Percentiles rank a stretch among this genome's conserved stretches.
These are phyloP conservation scores for Exserohilum rostratum DNA, from an alignment of 2,329 filamentous ascomycete species.

Conservation along the genomic window DNA sequence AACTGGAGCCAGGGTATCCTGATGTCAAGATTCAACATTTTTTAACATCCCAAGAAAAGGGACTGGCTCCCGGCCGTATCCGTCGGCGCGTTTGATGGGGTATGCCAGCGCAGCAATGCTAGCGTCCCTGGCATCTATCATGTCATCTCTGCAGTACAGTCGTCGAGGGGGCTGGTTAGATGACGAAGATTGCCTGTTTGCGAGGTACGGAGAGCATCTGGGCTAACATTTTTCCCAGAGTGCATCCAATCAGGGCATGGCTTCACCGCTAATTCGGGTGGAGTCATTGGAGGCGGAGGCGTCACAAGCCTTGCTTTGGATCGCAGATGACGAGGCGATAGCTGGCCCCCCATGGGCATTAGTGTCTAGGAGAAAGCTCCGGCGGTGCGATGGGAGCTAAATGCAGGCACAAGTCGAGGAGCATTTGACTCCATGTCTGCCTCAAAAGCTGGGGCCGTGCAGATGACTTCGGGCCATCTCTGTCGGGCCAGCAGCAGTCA, in stretches of 20 bases:
- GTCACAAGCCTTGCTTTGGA: conserved; percentile 29
- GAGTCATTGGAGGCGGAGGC: conserved; percentile 33
- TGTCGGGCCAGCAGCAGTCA: conserved; percentile 12
- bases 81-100: background rate
- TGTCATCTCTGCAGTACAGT: conserved; percentile 15
- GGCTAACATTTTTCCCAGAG: conserved; percentile 29
- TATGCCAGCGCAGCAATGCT: background rate
- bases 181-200: conserved; percentile 25
- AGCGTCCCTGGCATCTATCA: background rate
- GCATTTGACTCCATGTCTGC: background rate
- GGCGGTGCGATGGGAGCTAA: conserved; percentile 2
- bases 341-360: conserved; percentile 8
- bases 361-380: background rate
- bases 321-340: conserved; percentile 34
- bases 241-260: conserved; percentile 37
- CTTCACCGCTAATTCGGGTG: conserved; percentile 45
- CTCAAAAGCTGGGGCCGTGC: conserved; percentile 17
- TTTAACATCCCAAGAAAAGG: background rate
- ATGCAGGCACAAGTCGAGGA: conserved; percentile 1
- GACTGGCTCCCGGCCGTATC: background rate
- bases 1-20: background rate
- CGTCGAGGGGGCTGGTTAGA: conserved; percentile 28
- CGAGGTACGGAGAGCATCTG: conserved; percentile 22
- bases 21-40: background rate
- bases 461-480: conserved; percentile 18